Evolutionary conservation across 108 stramenopile species (phyloP), one percentile per base, ranked within the genome.

Genomic region (Craspedostauros australis): DNA sequence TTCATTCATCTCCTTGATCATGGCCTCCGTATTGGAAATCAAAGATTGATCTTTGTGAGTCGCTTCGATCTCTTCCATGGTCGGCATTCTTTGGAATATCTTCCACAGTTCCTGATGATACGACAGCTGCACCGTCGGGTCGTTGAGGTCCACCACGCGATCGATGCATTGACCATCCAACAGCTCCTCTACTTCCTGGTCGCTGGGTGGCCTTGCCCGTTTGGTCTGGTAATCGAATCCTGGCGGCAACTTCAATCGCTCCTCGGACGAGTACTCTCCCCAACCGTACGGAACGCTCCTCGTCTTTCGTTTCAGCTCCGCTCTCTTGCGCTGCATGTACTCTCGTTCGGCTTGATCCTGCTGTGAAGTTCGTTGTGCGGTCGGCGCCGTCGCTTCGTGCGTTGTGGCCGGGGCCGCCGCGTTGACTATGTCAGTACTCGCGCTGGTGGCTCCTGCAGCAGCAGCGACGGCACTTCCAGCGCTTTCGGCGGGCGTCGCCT

Each of bases 91-190:
- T 3, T 62, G 33, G 54, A 91, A 91, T 0, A 91, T 44, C 36
- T 80, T 60, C 82, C 82, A 85, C 48, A 91, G 57, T 50, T 85
- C 86, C 25, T 43, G 37, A 51, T 81, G 73, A 53, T 87, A 87
- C 38, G 84, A 82, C 23, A 68, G 24, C 14, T 33, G 34, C 20
- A 39, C 16, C 11, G 66, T 54, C 8, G 50, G 55, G 54, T 72
- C 59, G 11, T 18, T 11, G 30, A 56, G 26, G 47, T 8, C 53
- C 53, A 51, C 66, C 54, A 41, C 46, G 5, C 40, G 56, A 46
- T 55, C 67, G 14, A 16, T 36, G 14, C 9, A 15, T 39, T 12
- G 30, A 36, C 12, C 16, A 12, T 50, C 30, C 34, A 15, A 18
- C 16, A 12, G 31, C 16, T 9, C 12, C 20, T 41, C 49, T 20